Conservation (phyloP, 768 basidiomycete genomes). For the Amylocystis lapponica region DNA sequence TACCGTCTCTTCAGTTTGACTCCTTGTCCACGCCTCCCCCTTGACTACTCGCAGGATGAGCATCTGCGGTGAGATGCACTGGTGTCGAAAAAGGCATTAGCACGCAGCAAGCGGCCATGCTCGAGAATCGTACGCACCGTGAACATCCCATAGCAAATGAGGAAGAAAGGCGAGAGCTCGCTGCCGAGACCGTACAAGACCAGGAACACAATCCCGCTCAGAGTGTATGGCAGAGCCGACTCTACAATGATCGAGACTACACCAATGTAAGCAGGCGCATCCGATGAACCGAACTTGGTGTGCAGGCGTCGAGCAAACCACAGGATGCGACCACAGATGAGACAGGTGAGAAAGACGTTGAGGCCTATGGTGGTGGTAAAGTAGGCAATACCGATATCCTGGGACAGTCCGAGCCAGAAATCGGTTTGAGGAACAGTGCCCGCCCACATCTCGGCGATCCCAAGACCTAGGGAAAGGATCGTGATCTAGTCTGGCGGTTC, state of each 20-base stretch:
- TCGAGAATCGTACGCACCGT: slow-evolving; percentile 21
- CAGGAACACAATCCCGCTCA: slow-evolving; percentile 31
- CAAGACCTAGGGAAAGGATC: slow-evolving; percentile 1
- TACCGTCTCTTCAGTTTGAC: neutral
- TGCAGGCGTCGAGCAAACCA: slow-evolving; percentile 19
- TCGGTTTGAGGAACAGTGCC: slow-evolving; percentile 6
- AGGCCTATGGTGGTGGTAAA: slow-evolving; percentile 31
- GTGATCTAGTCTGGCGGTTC: neutral
- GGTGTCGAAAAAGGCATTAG: neutral
- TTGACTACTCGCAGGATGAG: slow-evolving; percentile 31
- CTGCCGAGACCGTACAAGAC: slow-evolving; percentile 29
- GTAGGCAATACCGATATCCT: slow-evolving; percentile 32
- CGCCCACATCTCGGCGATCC: slow-evolving; percentile 6
- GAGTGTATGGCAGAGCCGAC: slow-evolving; percentile 32
- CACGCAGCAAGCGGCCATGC: neutral
- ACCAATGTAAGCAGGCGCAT: slow-evolving; percentile 31
- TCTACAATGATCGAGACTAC: slow-evolving; percentile 31
- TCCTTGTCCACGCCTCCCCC: slow-evolving; percentile 26
- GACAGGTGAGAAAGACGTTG: slow-evolving; percentile 31
- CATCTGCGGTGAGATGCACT: slow-evolving; percentile 31
- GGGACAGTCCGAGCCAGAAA: slow-evolving; percentile 31
- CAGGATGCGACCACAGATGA: slow-evolving; percentile 31
- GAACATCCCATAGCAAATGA: slow-evolving; percentile 35
- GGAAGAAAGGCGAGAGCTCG: slow-evolving; percentile 28
- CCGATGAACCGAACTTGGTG: slow-evolving; percentile 18